Conservation (phyloP, 1,139 yeast species). For the Saccharomycopsis hybrid region DNA sequence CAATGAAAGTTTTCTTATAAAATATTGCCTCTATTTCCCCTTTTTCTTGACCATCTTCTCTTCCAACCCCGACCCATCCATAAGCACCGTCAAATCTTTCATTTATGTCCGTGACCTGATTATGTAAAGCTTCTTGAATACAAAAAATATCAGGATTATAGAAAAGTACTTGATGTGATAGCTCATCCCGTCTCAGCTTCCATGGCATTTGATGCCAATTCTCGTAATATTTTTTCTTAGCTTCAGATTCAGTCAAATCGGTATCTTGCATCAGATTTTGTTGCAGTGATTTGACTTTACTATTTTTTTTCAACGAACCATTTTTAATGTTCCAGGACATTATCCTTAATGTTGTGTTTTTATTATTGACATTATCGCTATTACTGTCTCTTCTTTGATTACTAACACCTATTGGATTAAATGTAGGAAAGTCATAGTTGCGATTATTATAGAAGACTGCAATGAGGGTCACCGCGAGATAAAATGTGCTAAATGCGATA, state of each 20-base stretch:
- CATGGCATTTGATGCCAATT: conserved; percentile 20
- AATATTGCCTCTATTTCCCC: conserved; percentile 45
- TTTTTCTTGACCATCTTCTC: conserved; percentile 39
- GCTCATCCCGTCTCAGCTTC: conserved; percentile 22
- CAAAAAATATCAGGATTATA: conserved; percentile 28
- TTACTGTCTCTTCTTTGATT: neutral
- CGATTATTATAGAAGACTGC: too few species aligned
- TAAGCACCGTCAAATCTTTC: conserved; percentile 21
- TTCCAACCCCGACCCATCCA: conserved; percentile 40
- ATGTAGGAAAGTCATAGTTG: too few species aligned
- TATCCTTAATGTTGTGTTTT: neutral
- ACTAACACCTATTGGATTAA: too few species aligned
- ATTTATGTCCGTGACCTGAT: conserved; percentile 28
- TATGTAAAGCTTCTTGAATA: conserved; percentile 29
- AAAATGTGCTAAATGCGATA: too few species aligned
- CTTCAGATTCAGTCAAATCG: neutral
- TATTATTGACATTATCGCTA: neutral
- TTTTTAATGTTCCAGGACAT: conserved; percentile 13
- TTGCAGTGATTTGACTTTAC: conserved; percentile 4
- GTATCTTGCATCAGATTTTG: neutral
- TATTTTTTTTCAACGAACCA: conserved; percentile 4
- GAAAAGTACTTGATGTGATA: conserved; percentile 30
- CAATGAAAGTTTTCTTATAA: conserved; percentile 30
- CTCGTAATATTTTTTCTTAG: neutral
- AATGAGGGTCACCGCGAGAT: too few species aligned